These are phyloP conservation scores for Sugiyamaella pinicola DNA, from an alignment of 1,139 yeast species.

Conservation along the genomic window DNA sequence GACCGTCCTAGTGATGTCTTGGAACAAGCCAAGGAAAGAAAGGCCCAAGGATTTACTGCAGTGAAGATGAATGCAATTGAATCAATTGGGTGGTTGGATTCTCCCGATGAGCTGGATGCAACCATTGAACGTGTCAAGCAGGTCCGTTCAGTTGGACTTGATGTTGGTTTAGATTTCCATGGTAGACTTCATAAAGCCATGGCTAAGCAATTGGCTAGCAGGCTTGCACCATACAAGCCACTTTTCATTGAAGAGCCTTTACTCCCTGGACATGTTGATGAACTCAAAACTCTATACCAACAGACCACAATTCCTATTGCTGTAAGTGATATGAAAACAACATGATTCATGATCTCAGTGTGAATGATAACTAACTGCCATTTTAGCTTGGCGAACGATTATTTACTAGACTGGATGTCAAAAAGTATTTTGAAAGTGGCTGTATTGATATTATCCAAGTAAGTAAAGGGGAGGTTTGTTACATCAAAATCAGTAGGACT, in stretches of 20 bases:
- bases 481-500: neutral
- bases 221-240: constrained; percentile 38
- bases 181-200: constrained; percentile 40
- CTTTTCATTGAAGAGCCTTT: constrained; percentile 41
- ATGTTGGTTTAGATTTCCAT: constrained; percentile 40
- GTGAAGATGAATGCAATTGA: constrained; percentile 42
- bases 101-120: constrained; percentile 35
- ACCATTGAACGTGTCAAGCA: constrained; percentile 36
- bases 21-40: constrained; percentile 36
- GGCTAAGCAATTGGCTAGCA: constrained; percentile 39
- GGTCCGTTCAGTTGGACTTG: constrained; percentile 37
- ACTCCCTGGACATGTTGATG: constrained; percentile 40
- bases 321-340: constrained; percentile 9
- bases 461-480: neutral
- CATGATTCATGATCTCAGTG: neutral
- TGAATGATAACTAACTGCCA: constrained; percentile 4
- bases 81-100: constrained; percentile 38
- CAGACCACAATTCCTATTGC: constrained; percentile 41
- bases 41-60: constrained; percentile 40
- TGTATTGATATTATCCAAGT: constrained; percentile 38
- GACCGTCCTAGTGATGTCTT: constrained; percentile 39
- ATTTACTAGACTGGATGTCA: constrained; percentile 37
- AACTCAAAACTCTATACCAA: constrained; percentile 33
- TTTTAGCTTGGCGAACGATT: constrained; percentile 37
- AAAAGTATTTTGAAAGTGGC: constrained; percentile 38